A percentile compares a stretch with the other conserved stretches of the same genome.
These are phyloP conservation scores for Stellera chamaejasme DNA, from an alignment of 345 rosid genomes.

Conservation along the genomic window DNA sequence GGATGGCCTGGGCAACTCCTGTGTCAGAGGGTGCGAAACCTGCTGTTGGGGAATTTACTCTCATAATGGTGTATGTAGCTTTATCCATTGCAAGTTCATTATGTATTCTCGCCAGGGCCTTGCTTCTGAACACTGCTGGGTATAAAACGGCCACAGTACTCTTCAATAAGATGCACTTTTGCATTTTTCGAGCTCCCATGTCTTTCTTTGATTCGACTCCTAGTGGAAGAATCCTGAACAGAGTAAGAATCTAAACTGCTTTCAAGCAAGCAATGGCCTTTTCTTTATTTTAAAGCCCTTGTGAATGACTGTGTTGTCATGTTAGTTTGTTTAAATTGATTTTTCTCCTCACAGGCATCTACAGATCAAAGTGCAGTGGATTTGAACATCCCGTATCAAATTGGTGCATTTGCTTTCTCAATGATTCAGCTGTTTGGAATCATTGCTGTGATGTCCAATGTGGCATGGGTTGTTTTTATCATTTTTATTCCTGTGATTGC, in stretches of 20 bases:
- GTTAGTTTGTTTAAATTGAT: neutral
- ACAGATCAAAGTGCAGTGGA: slow-evolving; percentile 72
- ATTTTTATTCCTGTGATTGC: slow-evolving; percentile 49
- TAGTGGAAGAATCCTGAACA: slow-evolving; percentile 50
- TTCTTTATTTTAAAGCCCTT: neutral
- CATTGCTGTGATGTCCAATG: slow-evolving; percentile 56
- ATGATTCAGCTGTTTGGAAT: slow-evolving; percentile 52
- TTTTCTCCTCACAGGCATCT: slow-evolving; percentile 40
- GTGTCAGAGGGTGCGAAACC: slow-evolving; percentile 43
- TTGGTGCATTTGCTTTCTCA: slow-evolving; percentile 37
- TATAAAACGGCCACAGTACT: slow-evolving; percentile 55
- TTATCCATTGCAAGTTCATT: slow-evolving; percentile 50
- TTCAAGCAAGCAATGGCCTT: neutral
- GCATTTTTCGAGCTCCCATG: slow-evolving; percentile 77
- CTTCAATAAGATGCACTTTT: slow-evolving; percentile 51
- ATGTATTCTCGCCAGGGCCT: slow-evolving; percentile 37
- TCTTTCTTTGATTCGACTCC: slow-evolving; percentile 79
- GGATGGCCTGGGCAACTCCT: slow-evolving; percentile 80
- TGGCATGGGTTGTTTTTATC: slow-evolving; percentile 56
- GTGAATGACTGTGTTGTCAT: neutral
- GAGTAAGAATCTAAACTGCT: slow-evolving; percentile 25
- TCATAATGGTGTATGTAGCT: slow-evolving; percentile 44
- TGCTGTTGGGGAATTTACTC: slow-evolving; percentile 24
- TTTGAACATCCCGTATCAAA: slow-evolving; percentile 34
- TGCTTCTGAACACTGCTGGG: slow-evolving; percentile 38